These are phyloP conservation scores for Zizania palustris DNA, from an alignment of 202 grass and related monocot species.

Conservation along the genomic window DNA sequence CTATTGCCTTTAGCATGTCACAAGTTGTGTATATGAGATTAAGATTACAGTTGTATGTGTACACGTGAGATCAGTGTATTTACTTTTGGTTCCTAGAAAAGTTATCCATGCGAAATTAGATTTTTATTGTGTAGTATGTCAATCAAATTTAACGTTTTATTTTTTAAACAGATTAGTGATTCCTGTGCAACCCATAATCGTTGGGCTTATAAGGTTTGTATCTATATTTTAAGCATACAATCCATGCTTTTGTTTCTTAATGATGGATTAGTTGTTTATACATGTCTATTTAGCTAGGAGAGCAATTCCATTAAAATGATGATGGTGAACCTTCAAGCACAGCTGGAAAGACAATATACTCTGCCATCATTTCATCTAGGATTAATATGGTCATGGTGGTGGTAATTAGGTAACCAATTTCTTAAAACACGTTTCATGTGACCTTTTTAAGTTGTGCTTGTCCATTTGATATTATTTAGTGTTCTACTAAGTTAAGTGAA, in stretches of 20 bases:
- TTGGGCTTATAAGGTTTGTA: conserved; percentile 89
- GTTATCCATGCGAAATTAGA: neutral
- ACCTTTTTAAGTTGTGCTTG: neutral
- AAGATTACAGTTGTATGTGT: neutral
- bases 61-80: neutral
- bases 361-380: conserved; percentile 83
- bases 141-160: conserved; percentile 15
- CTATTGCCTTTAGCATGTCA: neutral
- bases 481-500: conserved; percentile 13
- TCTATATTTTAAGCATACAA: conserved; percentile 10
- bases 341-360: conserved; percentile 94
- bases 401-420: conserved; percentile 69
- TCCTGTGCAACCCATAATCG: conserved; percentile 89
- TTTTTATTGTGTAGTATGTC: neutral
- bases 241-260: conserved; percentile 13
- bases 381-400: conserved; percentile 94
- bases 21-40: neutral
- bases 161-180: conserved; percentile 67
- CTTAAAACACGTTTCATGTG: conserved; percentile 9
- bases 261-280: neutral
- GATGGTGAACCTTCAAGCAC: conserved; percentile 93
- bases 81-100: neutral
- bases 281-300: conserved; percentile 63
- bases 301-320: conserved; percentile 81
- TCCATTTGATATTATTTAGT: neutral